These are phyloP conservation scores for Tolypocladium inflatum DNA, from an alignment of 2,329 filamentous ascomycete species.

Conservation along the genomic window DNA sequence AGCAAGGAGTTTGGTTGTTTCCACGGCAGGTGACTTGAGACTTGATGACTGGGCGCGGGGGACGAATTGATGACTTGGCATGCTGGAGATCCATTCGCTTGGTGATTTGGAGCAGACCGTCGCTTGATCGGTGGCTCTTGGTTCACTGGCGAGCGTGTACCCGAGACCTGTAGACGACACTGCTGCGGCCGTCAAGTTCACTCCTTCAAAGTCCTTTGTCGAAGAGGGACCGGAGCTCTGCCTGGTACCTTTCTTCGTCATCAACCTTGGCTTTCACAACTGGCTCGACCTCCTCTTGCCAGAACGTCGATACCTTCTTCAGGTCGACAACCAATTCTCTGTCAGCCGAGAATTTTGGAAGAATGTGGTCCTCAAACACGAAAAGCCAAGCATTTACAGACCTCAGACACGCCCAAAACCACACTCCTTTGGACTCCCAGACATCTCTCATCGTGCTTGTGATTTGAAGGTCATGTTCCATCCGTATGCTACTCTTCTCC, in stretches of 20 bases:
- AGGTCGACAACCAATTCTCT: slow-evolving; percentile 5
- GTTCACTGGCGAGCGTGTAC: neutral
- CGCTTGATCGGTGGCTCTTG: neutral
- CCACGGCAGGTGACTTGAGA: neutral
- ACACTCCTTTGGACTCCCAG: slow-evolving; percentile 12
- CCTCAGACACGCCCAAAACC: slow-evolving; percentile 11
- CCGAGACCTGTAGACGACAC: too few species aligned
- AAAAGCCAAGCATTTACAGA: slow-evolving; percentile 11
- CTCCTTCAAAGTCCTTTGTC: neutral
- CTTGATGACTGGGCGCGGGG: neutral
- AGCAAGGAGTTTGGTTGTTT: neutral
- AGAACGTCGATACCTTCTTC: slow-evolving; percentile 7
- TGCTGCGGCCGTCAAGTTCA: too few species aligned
- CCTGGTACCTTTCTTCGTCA: slow-evolving; percentile 8
- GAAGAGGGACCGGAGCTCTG: slow-evolving; percentile 4
- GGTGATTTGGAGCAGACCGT: neutral
- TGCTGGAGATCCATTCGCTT: neutral
- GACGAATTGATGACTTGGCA: neutral
- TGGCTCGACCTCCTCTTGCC: slow-evolving; percentile 2
- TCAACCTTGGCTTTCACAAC: slow-evolving; percentile 7
- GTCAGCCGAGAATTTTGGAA: slow-evolving; percentile 7
- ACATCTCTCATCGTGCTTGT: slow-evolving; percentile 6
- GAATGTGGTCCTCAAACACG: slow-evolving; percentile 11
- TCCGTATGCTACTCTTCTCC: slow-evolving; percentile 1
- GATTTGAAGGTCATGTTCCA: slow-evolving; percentile 7